Evolutionary conservation across 2,329 filamentous ascomycete species (phyloP).

Genomic region (Sclerotinia nivalis): DNA sequence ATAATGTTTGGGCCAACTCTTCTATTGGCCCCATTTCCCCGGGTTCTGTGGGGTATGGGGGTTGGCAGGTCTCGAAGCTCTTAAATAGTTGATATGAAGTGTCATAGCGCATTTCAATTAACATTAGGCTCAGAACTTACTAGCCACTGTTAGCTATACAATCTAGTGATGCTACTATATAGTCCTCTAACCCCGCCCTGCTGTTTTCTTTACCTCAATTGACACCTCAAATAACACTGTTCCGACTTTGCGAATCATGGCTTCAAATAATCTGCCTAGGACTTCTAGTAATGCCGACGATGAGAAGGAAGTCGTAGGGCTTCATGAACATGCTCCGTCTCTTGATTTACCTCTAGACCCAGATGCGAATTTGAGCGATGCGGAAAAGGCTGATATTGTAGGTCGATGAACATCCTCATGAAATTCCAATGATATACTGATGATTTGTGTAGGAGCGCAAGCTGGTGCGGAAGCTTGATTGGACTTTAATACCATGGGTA

Average conservation of each 20-base stretch:
- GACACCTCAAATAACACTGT: neutral
- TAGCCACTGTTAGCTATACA: neutral
- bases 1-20: neutral
- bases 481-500: slow-evolving; percentile 60
- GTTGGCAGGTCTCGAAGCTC: neutral
- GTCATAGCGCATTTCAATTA: neutral
- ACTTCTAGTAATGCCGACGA: neutral
- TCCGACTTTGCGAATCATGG: neutral
- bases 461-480: slow-evolving; percentile 62
- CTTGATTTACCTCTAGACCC: slow-evolving; percentile 47
- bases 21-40: neutral
- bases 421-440: neutral
- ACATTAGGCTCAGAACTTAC: neutral
- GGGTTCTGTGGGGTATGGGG: neutral
- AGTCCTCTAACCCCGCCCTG: neutral
- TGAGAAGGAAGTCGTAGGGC: slow-evolving; percentile 18
- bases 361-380: slow-evolving; percentile 64
- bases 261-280: neutral
- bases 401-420: slow-evolving; percentile 32
- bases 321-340: slow-evolving; percentile 4
- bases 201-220: neutral
- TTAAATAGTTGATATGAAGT: neutral
- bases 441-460: slow-evolving; percentile 55
- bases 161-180: neutral
- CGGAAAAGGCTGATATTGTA: slow-evolving; percentile 63